Conservation (phyloP, 768 basidiomycete genomes). For the Chalciporus piperatus region DNA sequence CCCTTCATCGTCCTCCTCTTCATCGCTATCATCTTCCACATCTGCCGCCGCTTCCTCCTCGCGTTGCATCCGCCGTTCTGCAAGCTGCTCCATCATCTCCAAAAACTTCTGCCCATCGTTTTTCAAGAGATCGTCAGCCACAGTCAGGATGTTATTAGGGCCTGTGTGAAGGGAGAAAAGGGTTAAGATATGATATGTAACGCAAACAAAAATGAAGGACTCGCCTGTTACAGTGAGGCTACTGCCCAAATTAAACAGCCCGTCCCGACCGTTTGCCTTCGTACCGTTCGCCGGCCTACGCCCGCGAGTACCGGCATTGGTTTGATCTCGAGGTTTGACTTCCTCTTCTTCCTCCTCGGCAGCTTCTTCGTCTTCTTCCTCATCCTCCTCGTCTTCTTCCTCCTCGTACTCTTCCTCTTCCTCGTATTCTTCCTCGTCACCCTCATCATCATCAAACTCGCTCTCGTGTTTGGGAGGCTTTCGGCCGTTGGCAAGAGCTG, state of each 20-base stretch:
- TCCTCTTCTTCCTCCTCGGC: conserved; percentile 59
- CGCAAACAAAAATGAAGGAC: conserved; percentile 26
- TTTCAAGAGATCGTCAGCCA: conserved; percentile 97
- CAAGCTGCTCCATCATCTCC: conserved; percentile 99
- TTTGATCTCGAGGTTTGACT: conserved; percentile 42
- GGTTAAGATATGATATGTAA: background rate
- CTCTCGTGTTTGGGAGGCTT: conserved; percentile 53
- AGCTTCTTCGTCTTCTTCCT: conserved; percentile 68
- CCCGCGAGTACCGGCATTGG: conserved; percentile 33
- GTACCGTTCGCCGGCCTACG: conserved; percentile 42
- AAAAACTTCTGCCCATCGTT: conserved; percentile 99
- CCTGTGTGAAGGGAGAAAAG: conserved; percentile 40
- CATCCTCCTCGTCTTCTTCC: conserved; percentile 65
- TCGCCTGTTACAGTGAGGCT: conserved; percentile 80
- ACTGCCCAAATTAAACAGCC: conserved; percentile 76
- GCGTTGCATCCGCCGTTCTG: conserved; percentile 88
- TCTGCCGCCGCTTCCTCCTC: conserved; percentile 71
- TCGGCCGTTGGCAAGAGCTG: conserved; percentile 36
- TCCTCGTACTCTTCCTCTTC: conserved; percentile 58
- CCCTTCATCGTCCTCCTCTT: conserved; percentile 57
- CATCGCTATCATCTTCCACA: conserved; percentile 60
- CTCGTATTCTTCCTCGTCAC: conserved; percentile 51
- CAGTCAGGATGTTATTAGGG: conserved; percentile 93
- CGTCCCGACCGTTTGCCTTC: conserved; percentile 53
- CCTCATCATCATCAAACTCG: conserved; percentile 67